Base-by-base conservation (phyloP, 2,329 filamentous ascomycete species). In the Fusarium sp. region DNA sequence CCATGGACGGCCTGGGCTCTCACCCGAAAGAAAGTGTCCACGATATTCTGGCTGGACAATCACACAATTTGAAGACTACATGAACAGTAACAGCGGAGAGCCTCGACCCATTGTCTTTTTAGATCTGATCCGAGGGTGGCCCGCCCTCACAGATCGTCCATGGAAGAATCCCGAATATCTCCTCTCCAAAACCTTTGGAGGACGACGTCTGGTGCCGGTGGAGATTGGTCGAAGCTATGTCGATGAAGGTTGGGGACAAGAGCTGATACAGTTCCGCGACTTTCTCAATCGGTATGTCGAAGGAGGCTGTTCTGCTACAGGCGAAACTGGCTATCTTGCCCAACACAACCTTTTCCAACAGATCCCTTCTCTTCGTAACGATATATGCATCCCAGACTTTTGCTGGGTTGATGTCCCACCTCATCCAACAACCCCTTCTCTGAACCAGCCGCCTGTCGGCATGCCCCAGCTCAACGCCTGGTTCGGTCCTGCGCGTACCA, bases 201-300 rank as follows among this genome's bases (percentile, higher is more conserved):
- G 96, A 0, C 83, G 89, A 32, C 85, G 96, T 13, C 85, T 97
- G 0, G 92, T 98, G 0, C 95, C 95, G 0, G 86, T 97, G 4
- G 94, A 98, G 77, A 78, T 96, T 3, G 95, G 96, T 1, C 84
- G 92, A 46, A 96, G 91, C 74, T 99, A 98, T 75, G 94, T 93
- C 2, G 93, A 97, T 67, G 86, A 87, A 20, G 90, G 84, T 22
- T 97, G 95, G 94, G 89, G 90, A 0, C 95, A 98, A 78, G 86
- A 88, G 55, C 88, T 98, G 25, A 86, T 97, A 48, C 82, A 87
- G 0, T 96, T 98, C 72, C 79, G 81, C 7, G 82, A 90, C 1
- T 97, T 97, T 68, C 80, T 97, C 47, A 70, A 82, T 7, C 77
- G 77, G 1, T 89, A 92, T 74, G 84, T 97, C 61, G 75, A 67